phyloP scores from a whole-genome alignment of 179 eudicot species.

The Beta lomatogona region DNA sequence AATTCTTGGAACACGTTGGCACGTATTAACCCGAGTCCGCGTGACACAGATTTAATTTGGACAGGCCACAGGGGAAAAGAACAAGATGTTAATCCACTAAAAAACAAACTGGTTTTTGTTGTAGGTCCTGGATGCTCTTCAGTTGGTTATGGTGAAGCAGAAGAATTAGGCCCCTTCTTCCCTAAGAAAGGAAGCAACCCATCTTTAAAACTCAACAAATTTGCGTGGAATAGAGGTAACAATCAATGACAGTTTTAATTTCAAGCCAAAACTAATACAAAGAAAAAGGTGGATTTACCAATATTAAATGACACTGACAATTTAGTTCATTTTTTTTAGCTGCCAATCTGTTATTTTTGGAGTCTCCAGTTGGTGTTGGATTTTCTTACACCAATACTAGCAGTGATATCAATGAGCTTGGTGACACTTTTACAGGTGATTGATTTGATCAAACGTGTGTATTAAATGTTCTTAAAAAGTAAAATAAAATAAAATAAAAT shows the following conservation, averaged over 20 bases:
- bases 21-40: too few species aligned
- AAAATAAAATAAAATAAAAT: too few species aligned
- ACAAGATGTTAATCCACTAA: neutral
- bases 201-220: slow-evolving; percentile 56
- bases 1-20: too few species aligned
- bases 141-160: slow-evolving; percentile 70
- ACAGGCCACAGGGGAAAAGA: neutral
- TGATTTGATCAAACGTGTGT: neutral
- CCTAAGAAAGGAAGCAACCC: slow-evolving; percentile 48
- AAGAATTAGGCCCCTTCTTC: slow-evolving; percentile 77
- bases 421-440: slow-evolving; percentile 73
- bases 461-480: too few species aligned
- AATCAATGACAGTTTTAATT: neutral
- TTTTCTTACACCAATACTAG: slow-evolving; percentile 86
- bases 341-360: slow-evolving; percentile 84
- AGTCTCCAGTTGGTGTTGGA: slow-evolving; percentile 95
- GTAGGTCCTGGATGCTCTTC: slow-evolving; percentile 92
- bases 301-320: neutral
- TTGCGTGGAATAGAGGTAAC: slow-evolving; percentile 75
- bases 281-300: neutral
- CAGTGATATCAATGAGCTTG: slow-evolving; percentile 59
- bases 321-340: slow-evolving; percentile 38
- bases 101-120: neutral
- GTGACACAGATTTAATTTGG: neutral
- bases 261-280: neutral